Percentiles rank a stretch among this genome's conserved stretches.
Conservation (phyloP, 257 asterid species). For the Solanum pimpinellifolium region DNA sequence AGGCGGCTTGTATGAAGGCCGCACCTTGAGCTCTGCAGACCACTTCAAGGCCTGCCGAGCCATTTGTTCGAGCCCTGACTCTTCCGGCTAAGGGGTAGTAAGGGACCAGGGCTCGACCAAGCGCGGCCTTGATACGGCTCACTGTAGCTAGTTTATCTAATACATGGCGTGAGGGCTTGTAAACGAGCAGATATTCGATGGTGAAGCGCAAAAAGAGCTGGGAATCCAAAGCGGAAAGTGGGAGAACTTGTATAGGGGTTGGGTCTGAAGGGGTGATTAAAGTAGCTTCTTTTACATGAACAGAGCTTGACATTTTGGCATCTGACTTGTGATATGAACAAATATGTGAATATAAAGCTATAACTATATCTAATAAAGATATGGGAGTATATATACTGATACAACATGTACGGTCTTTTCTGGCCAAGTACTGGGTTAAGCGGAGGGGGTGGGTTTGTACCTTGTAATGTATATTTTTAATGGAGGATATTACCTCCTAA, state of each 20-base stretch:
- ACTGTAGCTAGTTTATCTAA: conserved; percentile 11
- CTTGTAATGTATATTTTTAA: background rate
- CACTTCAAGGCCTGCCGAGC: conserved; percentile 44
- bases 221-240: conserved; percentile 61
- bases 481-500: background rate
- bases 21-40: conserved; percentile 58
- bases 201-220: conserved; percentile 61
- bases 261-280: conserved; percentile 40
- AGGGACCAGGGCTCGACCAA: conserved; percentile 41
- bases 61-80: conserved; percentile 38
- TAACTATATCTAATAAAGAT: background rate
- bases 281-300: conserved; percentile 37
- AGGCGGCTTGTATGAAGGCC: conserved; percentile 31
- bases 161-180: conserved; percentile 12
- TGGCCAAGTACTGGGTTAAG: background rate
- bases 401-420: background rate
- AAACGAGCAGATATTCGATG: conserved; percentile 46
- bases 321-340: background rate
- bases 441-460: background rate
- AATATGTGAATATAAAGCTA: background rate
- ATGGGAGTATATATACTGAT: background rate
- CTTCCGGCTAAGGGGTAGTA: conserved; percentile 68
- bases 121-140: conserved; percentile 28
- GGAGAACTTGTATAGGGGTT: conserved; percentile 48
- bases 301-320: conserved; percentile 24